Evolutionary conservation across 208 protist species (phyloP).

Genomic region (Crithidia brevicula): DNA sequence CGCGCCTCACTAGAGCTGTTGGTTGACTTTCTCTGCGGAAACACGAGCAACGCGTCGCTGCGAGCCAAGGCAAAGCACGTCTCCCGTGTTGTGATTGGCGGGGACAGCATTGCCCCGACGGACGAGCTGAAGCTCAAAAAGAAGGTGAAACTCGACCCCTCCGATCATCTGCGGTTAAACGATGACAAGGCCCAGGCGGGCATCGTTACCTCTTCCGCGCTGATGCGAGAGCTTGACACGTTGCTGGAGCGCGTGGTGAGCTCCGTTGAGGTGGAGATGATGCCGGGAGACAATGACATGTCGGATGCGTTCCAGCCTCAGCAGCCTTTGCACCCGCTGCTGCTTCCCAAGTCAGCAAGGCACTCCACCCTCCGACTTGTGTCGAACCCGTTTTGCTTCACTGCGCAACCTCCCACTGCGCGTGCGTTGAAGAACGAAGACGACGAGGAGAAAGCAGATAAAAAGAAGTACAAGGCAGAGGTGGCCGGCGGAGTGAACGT

Average conservation of each 20-base stretch:
- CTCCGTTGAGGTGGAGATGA: constrained; percentile 88
- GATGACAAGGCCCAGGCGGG: constrained; percentile 50
- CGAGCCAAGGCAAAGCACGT: constrained; percentile 50
- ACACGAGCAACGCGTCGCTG: constrained; percentile 55
- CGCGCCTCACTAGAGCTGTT: constrained; percentile 72
- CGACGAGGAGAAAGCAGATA: not conserved
- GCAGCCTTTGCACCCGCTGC: constrained; percentile 90
- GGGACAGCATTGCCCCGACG: constrained; percentile 87
- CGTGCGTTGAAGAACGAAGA: not conserved
- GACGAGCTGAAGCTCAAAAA: constrained; percentile 86
- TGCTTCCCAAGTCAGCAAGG: constrained; percentile 70
- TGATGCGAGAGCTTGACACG: constrained; percentile 81
- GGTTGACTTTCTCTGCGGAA: constrained; percentile 80
- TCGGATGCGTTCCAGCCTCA: constrained; percentile 91
- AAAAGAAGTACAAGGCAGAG: constrained; percentile 19
- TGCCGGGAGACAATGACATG: constrained; percentile 92
- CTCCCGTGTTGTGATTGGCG: constrained; percentile 81
- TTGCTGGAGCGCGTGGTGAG: constrained; percentile 65
- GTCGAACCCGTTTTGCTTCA: constrained; percentile 88
- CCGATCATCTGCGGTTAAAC: constrained; percentile 78
- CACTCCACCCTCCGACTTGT: constrained; percentile 81
- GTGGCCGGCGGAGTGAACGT: constrained; percentile 35
- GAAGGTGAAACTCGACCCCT: constrained; percentile 87
- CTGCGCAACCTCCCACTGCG: constrained; percentile 28
- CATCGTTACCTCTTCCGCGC: constrained; percentile 53